Percentiles rank a stretch among this genome's conserved stretches.
These are phyloP conservation scores for Paxillus involutus DNA, from an alignment of 768 basidiomycete genomes.

Conservation along the genomic window DNA sequence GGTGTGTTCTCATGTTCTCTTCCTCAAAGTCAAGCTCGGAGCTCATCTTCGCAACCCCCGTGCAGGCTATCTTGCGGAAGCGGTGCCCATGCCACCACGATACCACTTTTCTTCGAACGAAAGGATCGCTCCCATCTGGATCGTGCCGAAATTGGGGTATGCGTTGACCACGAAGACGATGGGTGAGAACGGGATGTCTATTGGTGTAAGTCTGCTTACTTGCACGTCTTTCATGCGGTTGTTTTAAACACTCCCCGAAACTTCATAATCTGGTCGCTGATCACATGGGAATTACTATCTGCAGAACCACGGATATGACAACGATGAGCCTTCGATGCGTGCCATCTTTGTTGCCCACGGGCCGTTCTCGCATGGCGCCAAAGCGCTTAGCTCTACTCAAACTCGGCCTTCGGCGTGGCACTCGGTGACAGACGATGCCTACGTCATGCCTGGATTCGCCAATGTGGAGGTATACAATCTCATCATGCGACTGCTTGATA, in stretches of 20 bases:
- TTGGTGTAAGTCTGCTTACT: slow-evolving; percentile 58
- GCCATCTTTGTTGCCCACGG: slow-evolving; percentile 93
- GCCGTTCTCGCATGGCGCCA: slow-evolving; percentile 74
- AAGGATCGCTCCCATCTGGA: slow-evolving; percentile 87
- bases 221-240: neutral
- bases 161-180: slow-evolving; percentile 68
- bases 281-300: neutral
- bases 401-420: slow-evolving; percentile 47
- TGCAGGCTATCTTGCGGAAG: slow-evolving; percentile 14
- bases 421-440: slow-evolving; percentile 52
- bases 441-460: slow-evolving; percentile 78
- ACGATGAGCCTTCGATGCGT: slow-evolving; percentile 72
- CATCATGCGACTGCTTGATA: slow-evolving; percentile 70
- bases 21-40: neutral
- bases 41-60: neutral
- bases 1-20: slow-evolving; percentile 4
- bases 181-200: slow-evolving; percentile 61
- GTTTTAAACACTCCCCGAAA: no score
- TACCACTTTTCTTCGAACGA: slow-evolving; percentile 74
- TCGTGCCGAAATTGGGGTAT: slow-evolving; percentile 81
- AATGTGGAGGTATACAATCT: slow-evolving; percentile 89
- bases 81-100: slow-evolving; percentile 61
- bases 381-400: slow-evolving; percentile 34
- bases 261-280: neutral
- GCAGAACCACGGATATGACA: slow-evolving; percentile 92